Percentiles rank a stretch among this genome's conserved stretches.
Evolutionary conservation across 23 red algal genomes (phyloP).

Genomic region (Chondrus crispus): DNA sequence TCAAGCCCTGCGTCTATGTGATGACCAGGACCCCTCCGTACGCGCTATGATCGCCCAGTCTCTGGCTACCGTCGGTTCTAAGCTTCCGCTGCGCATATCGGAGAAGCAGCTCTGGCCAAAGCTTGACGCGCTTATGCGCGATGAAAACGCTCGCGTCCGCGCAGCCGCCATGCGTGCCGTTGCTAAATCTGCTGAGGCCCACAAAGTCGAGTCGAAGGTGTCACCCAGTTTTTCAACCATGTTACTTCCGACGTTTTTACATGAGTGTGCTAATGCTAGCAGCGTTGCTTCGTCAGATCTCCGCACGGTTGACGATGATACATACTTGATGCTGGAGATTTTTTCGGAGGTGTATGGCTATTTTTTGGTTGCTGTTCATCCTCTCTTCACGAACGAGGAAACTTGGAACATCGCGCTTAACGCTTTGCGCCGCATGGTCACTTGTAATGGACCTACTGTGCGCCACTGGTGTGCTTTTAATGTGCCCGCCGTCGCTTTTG

Average conservation of each 20-base stretch:
- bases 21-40: conserved; percentile 71
- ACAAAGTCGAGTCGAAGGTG: conserved; percentile 25
- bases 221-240: conserved; percentile 50
- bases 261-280: conserved; percentile 67
- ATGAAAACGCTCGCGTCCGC: conserved; percentile 62
- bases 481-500: conserved; percentile 69
- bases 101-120: conserved; percentile 75
- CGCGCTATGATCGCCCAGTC: conserved; percentile 81
- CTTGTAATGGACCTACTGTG: conserved; percentile 87
- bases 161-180: conserved; percentile 68
- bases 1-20: conserved; percentile 62
- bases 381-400: conserved; percentile 67
- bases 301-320: conserved; percentile 78
- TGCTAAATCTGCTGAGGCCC: conserved; percentile 68
- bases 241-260: conserved; percentile 70
- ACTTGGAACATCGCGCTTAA: conserved; percentile 77
- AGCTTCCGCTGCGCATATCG: conserved; percentile 62
- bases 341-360: conserved; percentile 85
- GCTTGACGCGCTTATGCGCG: conserved; percentile 53
- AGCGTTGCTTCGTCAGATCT: conserved; percentile 66
- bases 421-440: conserved; percentile 74
- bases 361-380: conserved; percentile 69
- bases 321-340: conserved; percentile 81
- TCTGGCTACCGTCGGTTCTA: conserved; percentile 57
- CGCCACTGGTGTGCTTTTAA: conserved; percentile 92